Base-by-base conservation (phyloP, 192 early-diverging fungal genomes). In the Podila epicladia region DNA sequence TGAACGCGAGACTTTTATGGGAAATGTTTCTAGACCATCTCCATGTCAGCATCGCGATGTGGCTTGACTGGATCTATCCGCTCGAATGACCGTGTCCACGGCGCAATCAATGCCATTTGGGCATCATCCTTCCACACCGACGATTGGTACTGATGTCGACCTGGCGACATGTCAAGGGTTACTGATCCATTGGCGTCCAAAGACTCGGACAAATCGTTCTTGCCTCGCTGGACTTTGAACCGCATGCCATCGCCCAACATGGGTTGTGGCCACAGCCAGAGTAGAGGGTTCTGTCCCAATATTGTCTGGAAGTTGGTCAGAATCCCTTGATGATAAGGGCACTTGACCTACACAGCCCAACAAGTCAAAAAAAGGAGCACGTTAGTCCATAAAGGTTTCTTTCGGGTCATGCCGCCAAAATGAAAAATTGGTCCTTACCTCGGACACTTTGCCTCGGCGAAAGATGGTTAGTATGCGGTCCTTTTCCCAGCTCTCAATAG, bases 401-500 rank as follows among this genome's bases (percentile, higher is more conserved):
- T 69, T 17, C 17, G 11, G n/a, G 13, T 26, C 48, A 8, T 71
- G 8, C 4, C 50, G 9, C 32, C 29, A 51, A n/a, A n/a, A 50
- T 8, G 28, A 12, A 28, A 35, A 5, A 13, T 9, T 12, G 32
- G 35, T 22, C 35, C 60, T 55, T 88, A 90, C 78, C 72, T 84
- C 67, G 66, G 75, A 65, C 29, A 96, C 83, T 61, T 90, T 91
- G 4, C 87, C 90, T 45, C 80, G 73, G 29, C 85, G 82, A 58
- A 91, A 85, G 65, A 95, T 85, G 22, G 89, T 86, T 0, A 89
- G 74, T 50, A 93, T 91, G 60, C 86, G 87, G 57, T 88, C 88
- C 69, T 92, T 94, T 83, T 95, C 94, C 83, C 89, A 91, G 33
- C 83, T 88, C 86, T 97, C 95, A 68, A 96, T 97, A 5, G 95